Conservation (phyloP, 2,329 filamentous ascomycete species). For the Sarocladiaceae sp. region DNA sequence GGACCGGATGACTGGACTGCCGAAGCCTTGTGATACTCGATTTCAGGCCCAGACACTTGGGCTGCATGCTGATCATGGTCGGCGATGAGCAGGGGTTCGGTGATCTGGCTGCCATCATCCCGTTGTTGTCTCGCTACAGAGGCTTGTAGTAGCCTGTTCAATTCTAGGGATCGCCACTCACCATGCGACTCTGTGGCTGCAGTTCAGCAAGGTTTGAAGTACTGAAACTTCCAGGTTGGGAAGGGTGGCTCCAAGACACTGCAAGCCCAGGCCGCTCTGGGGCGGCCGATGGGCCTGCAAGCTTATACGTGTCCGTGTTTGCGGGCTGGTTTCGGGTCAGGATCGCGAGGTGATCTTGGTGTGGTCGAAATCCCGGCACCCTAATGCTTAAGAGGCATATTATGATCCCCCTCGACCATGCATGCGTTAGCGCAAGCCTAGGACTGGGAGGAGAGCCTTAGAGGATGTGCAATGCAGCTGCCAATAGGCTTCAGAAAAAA, state of each 20-base stretch:
- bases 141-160: neutral
- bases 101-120: neutral
- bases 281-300: slow-evolving; percentile 1
- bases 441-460: no score
- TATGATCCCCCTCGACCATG: slow-evolving; percentile 2
- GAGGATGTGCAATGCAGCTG: no score
- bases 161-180: slow-evolving; percentile 2
- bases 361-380: neutral
- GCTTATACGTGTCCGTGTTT: neutral
- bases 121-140: neutral
- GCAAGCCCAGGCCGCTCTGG: neutral
- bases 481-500: neutral
- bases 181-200: slow-evolving; percentile 7
- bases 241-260: neutral
- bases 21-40: neutral
- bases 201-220: neutral
- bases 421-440: slow-evolving; percentile 3
- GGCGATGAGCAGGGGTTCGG: slow-evolving; percentile 6
- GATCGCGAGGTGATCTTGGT: neutral
- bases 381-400: slow-evolving; percentile 1
- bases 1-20: neutral
- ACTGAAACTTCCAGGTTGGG: slow-evolving; percentile 1
- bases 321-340: neutral
- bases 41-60: neutral
- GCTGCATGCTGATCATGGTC: slow-evolving; percentile 1